phyloP scores from a whole-genome alignment of 2,329 filamentous ascomycete species.

The Madurella fahalii region DNA sequence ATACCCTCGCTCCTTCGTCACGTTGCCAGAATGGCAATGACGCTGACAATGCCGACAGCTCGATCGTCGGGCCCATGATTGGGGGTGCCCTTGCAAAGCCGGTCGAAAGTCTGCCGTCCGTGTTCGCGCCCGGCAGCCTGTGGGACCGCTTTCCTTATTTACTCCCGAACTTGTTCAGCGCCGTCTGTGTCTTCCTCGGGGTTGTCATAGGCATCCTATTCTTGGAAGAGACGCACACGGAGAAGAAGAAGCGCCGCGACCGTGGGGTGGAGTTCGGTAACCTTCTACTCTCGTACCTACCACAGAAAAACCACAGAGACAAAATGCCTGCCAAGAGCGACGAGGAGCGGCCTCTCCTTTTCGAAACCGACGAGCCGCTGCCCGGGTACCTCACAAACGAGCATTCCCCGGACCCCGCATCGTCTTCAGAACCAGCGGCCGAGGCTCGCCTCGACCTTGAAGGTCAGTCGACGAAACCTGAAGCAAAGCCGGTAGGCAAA shows the following conservation, averaged over 20 bases:
- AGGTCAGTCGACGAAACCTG: conserved; percentile 18
- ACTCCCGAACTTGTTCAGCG: conserved; percentile 86
- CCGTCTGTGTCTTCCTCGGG: conserved; percentile 69
- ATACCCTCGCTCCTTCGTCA: no score
- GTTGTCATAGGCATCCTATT: conserved; percentile 78
- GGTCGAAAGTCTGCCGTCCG: conserved; percentile 70
- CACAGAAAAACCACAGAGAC: conserved; percentile 34
- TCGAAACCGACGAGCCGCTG: conserved; percentile 57
- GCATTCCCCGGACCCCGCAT: conserved; percentile 47
- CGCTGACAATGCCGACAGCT: conserved; percentile 46
- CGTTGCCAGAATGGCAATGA: background rate
- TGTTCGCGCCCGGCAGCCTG: conserved; percentile 70
- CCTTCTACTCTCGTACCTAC: conserved; percentile 55
- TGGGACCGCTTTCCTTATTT: conserved; percentile 88
- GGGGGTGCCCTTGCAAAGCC: conserved; percentile 87
- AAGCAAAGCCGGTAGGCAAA: conserved; percentile 27
- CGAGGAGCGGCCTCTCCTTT: conserved; percentile 31
- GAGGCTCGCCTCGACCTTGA: conserved; percentile 36
- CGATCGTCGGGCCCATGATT: conserved; percentile 87
- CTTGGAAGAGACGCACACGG: conserved; percentile 87
- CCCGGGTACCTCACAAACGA: conserved; percentile 66
- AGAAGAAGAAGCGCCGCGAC: conserved; percentile 73
- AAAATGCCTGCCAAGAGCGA: conserved; percentile 31
- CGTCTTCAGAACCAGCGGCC: conserved; percentile 31
- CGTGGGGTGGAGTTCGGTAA: conserved; percentile 71